Evolutionary conservation across 306 rosid species (phyloP), one percentile per base, ranked within the genome.

Genomic region (Ammopiptanthus mongolicus): DNA sequence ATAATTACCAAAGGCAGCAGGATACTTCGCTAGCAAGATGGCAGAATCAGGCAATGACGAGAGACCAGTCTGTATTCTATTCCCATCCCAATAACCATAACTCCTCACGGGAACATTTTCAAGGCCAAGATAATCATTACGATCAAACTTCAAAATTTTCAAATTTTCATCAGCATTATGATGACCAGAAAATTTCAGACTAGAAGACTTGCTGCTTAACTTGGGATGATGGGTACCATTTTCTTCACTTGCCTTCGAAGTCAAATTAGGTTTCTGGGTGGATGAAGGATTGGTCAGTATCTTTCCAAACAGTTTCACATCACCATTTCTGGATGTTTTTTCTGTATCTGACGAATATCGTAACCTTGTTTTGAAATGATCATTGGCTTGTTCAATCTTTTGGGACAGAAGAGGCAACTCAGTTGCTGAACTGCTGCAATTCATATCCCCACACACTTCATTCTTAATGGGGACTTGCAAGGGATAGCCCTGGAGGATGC

Each of bases 301-400:
- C 86, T 90, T 86, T 19, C 99, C 99, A 51, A 92, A 92, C 77
- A 96, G 87, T 71, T 96, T 96, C 84, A 96, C 96, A 79, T 91
- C 90, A 83, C 99, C 95, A 80, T 89, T 89, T 84, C 90, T 78
- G 78, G 87, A 71, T 19, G 87, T 80, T 65, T 84, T 84, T 42
- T 90, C 97, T 0, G 93, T 81, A 81, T 89, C 97, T 13, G 87
- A 73, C 2, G 76, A 83, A 65, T 84, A 80, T 41, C 34, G 65
- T 56, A 80, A 50, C 34, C 19, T 72, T 19, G 84, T 33, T 60
- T 71, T 87, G 59, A 15, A 23, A 71, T 75, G 76, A 70, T 80
- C 89, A 74, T 62, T 67, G 4, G 48, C 21, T 18, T 57, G 81
- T 13, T 84, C 91, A 15, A 46, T 52, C 78, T 83, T 90, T 21